A percentile compares a stretch with the other conserved stretches of the same genome.
Conservation (phyloP, 495 filamentous ascomycete species). For the Neurospora sp. region DNA sequence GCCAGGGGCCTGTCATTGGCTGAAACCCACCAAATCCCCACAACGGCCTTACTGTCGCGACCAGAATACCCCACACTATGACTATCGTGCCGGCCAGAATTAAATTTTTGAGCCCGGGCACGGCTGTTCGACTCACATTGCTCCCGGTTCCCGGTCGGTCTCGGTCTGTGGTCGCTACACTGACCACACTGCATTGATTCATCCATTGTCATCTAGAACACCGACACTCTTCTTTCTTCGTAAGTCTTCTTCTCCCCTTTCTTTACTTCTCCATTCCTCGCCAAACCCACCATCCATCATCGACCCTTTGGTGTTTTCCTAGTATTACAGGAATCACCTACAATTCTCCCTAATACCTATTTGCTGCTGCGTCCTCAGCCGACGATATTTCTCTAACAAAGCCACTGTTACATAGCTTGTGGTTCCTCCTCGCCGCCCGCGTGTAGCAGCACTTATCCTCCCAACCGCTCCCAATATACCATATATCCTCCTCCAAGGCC, state of each 20-base stretch:
- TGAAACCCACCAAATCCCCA: not conserved
- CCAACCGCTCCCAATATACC: not conserved
- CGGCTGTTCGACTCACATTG: not conserved
- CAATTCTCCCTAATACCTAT: not conserved
- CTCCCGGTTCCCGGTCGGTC: not conserved
- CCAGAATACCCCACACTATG: not conserved
- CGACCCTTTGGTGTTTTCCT: not conserved
- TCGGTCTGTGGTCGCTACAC: not conserved
- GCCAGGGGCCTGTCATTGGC: not conserved
- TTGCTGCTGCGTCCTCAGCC: not conserved
- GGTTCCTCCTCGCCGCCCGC: not conserved
- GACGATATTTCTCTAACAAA: not conserved
- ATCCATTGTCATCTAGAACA: not conserved
- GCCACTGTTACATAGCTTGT: not conserved
- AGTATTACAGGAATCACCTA: not conserved
- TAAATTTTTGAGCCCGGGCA: not conserved
- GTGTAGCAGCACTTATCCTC: constrained; percentile 1
- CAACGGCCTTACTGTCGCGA: not conserved
- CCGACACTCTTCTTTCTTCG: not conserved
- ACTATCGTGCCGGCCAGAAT: not conserved
- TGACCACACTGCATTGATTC: not conserved
- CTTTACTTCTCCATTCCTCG: not conserved
- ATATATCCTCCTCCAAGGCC: constrained; percentile 6
- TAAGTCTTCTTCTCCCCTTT: not conserved
- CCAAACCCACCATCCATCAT: not conserved